Evolutionary conservation across 768 basidiomycete genomes (phyloP), one percentile per base, ranked within the genome.

Genomic region (Chlorophyllum brunneum): DNA sequence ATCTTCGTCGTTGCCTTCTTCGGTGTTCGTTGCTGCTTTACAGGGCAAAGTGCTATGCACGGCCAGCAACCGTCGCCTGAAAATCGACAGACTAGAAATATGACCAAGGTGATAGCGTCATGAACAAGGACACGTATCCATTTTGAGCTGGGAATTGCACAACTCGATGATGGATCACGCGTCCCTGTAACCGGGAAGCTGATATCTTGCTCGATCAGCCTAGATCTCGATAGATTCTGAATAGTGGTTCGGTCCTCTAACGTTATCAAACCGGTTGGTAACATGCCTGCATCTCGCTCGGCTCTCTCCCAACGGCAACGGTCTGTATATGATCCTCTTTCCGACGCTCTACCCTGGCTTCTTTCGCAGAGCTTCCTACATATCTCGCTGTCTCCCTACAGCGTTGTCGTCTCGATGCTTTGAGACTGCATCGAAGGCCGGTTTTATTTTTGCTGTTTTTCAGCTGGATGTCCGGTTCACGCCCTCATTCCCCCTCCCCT

Each of bases 391-490:
- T 30, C 29, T 20, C 31, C 57, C 61, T 44, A 31, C 43, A 45
- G 43, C 44, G 44, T 40, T 53, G 51, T 45, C 43, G 51, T 65
- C 67, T 66, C 61, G 66, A 78, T 77, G 75, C 65, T 62, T 65
- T 72, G 73, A 75, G 67, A 61, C 65, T 67, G 64, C 68, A 69
- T 71, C 64, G 63, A 62, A 61, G 70, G 65, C 62, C 56, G 60
- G 62, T 61, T 64, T 63, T 60, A 67, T 67, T 67, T 63, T 49
- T 68, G 68, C 64, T 58, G 58, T 64, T 57, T 63, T 60, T 61
- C 53, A 60, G 59, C 67, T 76, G 76, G 62, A 80, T 79, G 78
- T 75, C 76, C 64, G 67, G 68, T 60, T 76, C 74, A 53, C 72
- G 69, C 66, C 74, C 76, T 58, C 62, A 68, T 65, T 73, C 72